Evolutionary conservation across 2,329 filamentous ascomycete species (phyloP).

Genomic region (Mollisiaceae sp.): DNA sequence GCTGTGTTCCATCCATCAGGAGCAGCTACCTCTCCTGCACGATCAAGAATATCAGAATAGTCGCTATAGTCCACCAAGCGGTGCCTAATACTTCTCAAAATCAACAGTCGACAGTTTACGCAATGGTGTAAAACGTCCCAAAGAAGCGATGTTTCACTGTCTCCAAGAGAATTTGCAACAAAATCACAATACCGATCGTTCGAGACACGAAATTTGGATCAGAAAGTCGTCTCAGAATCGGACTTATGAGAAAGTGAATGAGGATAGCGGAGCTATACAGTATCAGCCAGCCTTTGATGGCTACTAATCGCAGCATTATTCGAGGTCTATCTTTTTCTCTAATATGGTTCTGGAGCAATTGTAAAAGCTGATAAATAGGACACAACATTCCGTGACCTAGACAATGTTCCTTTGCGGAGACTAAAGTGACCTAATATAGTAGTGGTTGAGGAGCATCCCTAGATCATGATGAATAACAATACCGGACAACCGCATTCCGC

Average conservation of each 20-base stretch:
- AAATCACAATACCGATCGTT: not conserved
- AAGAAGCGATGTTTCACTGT: constrained; percentile 5
- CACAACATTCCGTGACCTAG: not conserved
- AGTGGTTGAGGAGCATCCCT: too few relatives aligned
- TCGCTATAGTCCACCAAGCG: constrained; percentile 8
- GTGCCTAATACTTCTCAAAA: constrained; percentile 7
- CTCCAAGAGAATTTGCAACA: constrained; percentile 8
- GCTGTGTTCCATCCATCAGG: not conserved
- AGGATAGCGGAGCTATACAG: not conserved
- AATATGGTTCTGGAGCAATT: constrained; percentile 8
- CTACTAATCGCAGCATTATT: not conserved
- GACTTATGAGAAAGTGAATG: not conserved
- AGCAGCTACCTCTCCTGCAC: not conserved
- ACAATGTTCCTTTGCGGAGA: too few relatives aligned
- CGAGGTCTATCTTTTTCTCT: constrained; percentile 3
- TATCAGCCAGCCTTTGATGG: not conserved
- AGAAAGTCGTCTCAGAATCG: not conserved
- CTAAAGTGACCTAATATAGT: too few relatives aligned
- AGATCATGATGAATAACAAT: too few relatives aligned
- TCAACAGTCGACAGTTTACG: not conserved
- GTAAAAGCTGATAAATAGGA: not conserved
- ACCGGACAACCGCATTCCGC: too few relatives aligned
- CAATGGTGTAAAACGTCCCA: constrained; percentile 4
- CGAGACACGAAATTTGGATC: not conserved
- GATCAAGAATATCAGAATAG: constrained; percentile 3